phyloP scores from a whole-genome alignment of 805 yeast species.

The Candida patagonica region DNA sequence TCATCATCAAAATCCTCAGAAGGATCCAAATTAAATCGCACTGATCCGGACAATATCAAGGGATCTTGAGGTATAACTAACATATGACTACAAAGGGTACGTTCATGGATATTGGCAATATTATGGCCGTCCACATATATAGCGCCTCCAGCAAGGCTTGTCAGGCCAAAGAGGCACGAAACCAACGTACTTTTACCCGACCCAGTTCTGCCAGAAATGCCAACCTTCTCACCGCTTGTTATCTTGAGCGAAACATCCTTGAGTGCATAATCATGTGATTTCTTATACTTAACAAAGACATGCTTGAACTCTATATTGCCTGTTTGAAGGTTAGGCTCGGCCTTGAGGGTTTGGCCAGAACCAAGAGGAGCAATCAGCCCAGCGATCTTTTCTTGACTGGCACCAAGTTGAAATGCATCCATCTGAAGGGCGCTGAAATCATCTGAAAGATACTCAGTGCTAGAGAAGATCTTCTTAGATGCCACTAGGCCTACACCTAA shows the following conservation, averaged over 20 bases:
- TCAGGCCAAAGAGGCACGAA: slow-evolving; percentile 55
- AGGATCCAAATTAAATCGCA: slow-evolving; percentile 55
- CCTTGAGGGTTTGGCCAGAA: too few relatives aligned
- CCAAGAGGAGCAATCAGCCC: too few relatives aligned
- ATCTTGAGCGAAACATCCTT: not conserved
- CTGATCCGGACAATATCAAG: slow-evolving; percentile 50
- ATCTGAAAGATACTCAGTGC: too few relatives aligned
- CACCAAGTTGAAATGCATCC: too few relatives aligned
- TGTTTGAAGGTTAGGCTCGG: too few relatives aligned
- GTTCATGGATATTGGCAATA: slow-evolving; percentile 40
- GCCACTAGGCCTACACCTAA: too few relatives aligned
- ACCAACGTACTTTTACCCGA: slow-evolving; percentile 78
- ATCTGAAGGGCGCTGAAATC: too few relatives aligned
- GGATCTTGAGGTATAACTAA: slow-evolving; percentile 64
- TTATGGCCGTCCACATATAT: slow-evolving; percentile 48
- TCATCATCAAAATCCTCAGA: slow-evolving; percentile 42
- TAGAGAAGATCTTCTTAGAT: too few relatives aligned
- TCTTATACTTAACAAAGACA: too few relatives aligned
- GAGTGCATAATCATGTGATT: too few relatives aligned
- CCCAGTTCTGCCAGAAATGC: slow-evolving; percentile 73
- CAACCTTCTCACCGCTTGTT: not conserved
- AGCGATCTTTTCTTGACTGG: too few relatives aligned
- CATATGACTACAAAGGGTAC: slow-evolving; percentile 44
- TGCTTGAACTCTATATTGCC: too few relatives aligned
- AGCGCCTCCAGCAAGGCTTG: slow-evolving; percentile 40